Conservation (phyloP, 352 stramenopile species). For the Globisporangium cylindrosporum region DNA sequence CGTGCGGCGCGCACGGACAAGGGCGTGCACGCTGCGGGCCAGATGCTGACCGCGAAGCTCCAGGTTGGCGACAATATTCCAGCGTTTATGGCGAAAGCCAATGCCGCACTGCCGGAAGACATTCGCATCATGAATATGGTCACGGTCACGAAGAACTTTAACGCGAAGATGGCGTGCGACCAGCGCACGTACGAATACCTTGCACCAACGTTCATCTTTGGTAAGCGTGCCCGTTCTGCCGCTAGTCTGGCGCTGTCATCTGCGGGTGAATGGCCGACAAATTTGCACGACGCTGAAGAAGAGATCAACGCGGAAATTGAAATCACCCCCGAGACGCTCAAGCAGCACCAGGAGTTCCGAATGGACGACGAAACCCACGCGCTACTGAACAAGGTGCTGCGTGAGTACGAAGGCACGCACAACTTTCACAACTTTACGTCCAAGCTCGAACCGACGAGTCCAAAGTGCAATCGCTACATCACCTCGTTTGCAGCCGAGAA, state of each 20-base stretch:
- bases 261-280: conserved; percentile 26
- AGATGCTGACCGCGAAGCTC: conserved; percentile 85
- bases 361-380: conserved; percentile 52
- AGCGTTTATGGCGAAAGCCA: conserved; percentile 69
- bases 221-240: conserved; percentile 21
- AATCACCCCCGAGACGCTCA: conserved; percentile 58
- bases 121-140: conserved; percentile 85
- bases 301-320: conserved; percentile 34
- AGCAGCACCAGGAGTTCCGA: conserved; percentile 72
- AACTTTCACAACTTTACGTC: conserved; percentile 98
- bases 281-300: conserved; percentile 43
- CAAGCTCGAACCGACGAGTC: conserved; percentile 79
- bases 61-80: conserved; percentile 73
- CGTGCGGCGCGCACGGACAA: conserved; percentile 90
- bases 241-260: background rate
- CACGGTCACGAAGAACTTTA: conserved; percentile 90
- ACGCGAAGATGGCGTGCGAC: conserved; percentile 88
- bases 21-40: conserved; percentile 84
- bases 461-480: conserved; percentile 91
- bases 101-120: conserved; percentile 64
- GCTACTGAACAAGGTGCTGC: conserved; percentile 51
- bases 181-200: conserved; percentile 91
- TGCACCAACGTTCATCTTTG: conserved; percentile 87
- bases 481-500: conserved; percentile 83
- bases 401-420: conserved; percentile 83